phyloP scores from a whole-genome alignment of 2,329 filamentous ascomycete genomes.

The Sphaerulina musiva region DNA sequence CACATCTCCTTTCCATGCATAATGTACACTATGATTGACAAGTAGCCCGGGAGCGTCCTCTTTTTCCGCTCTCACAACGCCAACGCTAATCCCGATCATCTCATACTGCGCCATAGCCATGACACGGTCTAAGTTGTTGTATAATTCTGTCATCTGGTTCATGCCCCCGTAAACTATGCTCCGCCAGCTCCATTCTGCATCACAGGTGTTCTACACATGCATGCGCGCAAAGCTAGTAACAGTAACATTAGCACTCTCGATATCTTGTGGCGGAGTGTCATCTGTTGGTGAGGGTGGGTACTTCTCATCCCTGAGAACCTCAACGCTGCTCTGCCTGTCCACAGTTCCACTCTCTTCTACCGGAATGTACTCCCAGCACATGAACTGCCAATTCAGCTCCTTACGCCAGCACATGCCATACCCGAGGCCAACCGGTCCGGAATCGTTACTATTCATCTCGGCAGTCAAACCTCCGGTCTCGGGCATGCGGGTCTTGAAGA shows the following conservation, averaged over 20 bases:
- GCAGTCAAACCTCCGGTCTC: slow-evolving; percentile 76
- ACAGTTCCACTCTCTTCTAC: slow-evolving; percentile 21
- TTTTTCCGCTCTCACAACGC: slow-evolving; percentile 11
- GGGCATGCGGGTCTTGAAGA: slow-evolving; percentile 74
- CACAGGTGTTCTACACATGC: slow-evolving; percentile 34
- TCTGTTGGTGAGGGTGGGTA: slow-evolving; percentile 18
- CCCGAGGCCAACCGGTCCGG: slow-evolving; percentile 36
- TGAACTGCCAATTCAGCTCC: slow-evolving; percentile 78
- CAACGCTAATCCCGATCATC: slow-evolving; percentile 16
- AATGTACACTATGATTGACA: slow-evolving; percentile 17
- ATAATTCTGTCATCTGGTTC: slow-evolving; percentile 17
- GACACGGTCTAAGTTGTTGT: slow-evolving; percentile 9
- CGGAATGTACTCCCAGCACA: slow-evolving; percentile 62
- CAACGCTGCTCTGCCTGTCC: slow-evolving; percentile 18
- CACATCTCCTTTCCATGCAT: neutral
- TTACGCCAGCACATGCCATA: slow-evolving; percentile 61
- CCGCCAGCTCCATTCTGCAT: slow-evolving; percentile 28
- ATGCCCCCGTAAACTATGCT: slow-evolving; percentile 30
- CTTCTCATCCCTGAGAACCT: slow-evolving; percentile 23
- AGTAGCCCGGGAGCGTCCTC: slow-evolving; percentile 8
- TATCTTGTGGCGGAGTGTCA: slow-evolving; percentile 16
- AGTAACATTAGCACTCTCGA: slow-evolving; percentile 28
- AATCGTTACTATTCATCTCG: slow-evolving; percentile 46
- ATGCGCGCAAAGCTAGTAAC: slow-evolving; percentile 34
- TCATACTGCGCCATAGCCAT: slow-evolving; percentile 10